These are phyloP conservation scores for Rhododendron molle DNA, from an alignment of 148 eudicot genomes.

Conservation along the genomic window DNA sequence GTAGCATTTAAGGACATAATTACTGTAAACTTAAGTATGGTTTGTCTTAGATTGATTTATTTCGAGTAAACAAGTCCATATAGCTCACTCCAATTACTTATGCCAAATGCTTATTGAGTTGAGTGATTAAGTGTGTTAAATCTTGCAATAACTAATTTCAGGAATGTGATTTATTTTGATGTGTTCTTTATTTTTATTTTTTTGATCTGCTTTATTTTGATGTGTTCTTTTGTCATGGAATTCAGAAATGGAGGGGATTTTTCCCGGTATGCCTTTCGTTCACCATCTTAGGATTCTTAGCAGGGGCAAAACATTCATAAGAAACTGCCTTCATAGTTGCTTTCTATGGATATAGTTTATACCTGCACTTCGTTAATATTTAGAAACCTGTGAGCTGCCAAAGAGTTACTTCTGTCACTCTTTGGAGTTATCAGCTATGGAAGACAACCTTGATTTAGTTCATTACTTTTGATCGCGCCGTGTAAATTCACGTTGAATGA, in stretches of 20 bases:
- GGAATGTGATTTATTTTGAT: not conserved
- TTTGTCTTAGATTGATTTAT: not conserved
- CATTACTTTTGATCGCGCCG: not conserved
- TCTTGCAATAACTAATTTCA: not conserved
- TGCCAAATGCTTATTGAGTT: not conserved
- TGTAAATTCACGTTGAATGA: not conserved
- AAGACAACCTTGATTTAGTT: not conserved
- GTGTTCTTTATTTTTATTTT: too few species aligned
- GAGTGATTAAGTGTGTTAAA: not conserved
- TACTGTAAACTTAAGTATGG: not conserved
- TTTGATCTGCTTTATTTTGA: not conserved
- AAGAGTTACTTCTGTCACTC: not conserved
- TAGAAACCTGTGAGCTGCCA: constrained; percentile 2
- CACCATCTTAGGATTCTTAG: not conserved
- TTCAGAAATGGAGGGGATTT: not conserved
- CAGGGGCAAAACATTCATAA: not conserved
- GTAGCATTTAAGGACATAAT: not conserved
- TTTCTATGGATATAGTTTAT: not conserved
- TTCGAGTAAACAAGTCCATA: not conserved
- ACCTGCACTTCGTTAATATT: not conserved
- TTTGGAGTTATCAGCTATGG: not conserved
- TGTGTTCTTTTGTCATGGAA: not conserved
- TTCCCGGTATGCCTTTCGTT: not conserved
- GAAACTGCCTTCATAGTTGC: not conserved
- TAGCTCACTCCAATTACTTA: not conserved